A percentile compares a stretch with the other conserved stretches of the same genome.
Conservation (phyloP, 805 yeast genomes). For the Yamadazyma philogaea region DNA sequence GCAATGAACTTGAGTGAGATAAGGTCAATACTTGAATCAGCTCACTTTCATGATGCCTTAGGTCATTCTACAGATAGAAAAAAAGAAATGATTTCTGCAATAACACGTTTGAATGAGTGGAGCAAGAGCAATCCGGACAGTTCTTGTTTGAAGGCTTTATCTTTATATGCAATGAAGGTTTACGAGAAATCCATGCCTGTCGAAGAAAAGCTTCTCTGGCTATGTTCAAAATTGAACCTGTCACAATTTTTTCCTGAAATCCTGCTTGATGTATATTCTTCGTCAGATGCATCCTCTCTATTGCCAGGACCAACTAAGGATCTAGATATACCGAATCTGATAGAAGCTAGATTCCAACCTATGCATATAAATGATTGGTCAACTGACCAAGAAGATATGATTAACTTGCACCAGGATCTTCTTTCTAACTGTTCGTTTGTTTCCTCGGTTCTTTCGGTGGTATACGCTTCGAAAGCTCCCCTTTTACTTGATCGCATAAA, state of each 20-base stretch:
- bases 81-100: conserved; percentile 19
- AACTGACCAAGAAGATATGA: conserved; percentile 23
- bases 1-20: background rate
- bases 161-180: conserved; percentile 19
- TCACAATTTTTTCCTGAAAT: background rate
- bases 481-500: conserved; percentile 20
- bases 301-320: conserved; percentile 26
- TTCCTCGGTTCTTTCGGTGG: conserved; percentile 57
- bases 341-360: conserved; percentile 9
- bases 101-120: conserved; percentile 22
- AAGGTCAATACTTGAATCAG: conserved; percentile 15
- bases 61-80: conserved; percentile 18
- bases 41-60: conserved; percentile 16
- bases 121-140: conserved; percentile 9
- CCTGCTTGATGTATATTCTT: conserved; percentile 11
- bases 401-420: conserved; percentile 45
- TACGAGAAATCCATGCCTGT: conserved; percentile 18
- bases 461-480: conserved; percentile 18
- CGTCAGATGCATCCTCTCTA: conserved; percentile 16
- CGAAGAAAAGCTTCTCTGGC: conserved; percentile 25
- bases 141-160: conserved; percentile 12
- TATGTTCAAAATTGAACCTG: conserved; percentile 19
- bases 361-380: conserved; percentile 41
- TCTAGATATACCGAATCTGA: conserved; percentile 16
- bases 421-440: conserved; percentile 76